Evolutionary conservation across 1,284 basidiomycete genomes (phyloP).

Genomic region (Amylostereum areolatum): DNA sequence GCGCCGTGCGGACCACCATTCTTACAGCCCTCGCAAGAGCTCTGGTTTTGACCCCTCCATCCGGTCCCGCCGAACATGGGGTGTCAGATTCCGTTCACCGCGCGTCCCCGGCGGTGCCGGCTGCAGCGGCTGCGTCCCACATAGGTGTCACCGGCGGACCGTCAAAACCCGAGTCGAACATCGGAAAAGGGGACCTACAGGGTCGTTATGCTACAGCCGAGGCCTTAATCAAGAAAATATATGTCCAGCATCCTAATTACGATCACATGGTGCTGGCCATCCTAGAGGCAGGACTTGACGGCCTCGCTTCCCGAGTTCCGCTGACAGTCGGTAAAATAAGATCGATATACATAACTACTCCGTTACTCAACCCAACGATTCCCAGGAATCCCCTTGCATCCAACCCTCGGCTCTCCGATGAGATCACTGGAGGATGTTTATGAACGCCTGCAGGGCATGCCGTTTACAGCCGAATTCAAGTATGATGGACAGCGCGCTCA

Average conservation of each 20-base stretch:
- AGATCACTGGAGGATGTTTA: conserved; percentile 84
- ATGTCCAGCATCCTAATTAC: conserved; percentile 87
- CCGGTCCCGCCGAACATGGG: conserved; percentile 15
- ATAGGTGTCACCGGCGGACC: conserved; percentile 27
- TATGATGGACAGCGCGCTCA: conserved; percentile 88
- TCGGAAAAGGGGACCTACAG: conserved; percentile 36
- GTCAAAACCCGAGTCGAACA: neutral
- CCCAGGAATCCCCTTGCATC: conserved; percentile 63
- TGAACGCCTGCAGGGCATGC: conserved; percentile 55
- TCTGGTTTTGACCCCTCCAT: conserved; percentile 57
- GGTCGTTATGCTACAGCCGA: conserved; percentile 51
- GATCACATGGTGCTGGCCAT: conserved; percentile 70
- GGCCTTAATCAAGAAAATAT: conserved; percentile 66
- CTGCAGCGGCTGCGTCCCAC: conserved; percentile 38
- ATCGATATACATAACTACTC: too few species aligned
- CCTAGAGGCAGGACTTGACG: conserved; percentile 54
- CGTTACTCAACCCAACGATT: neutral
- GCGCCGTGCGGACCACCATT: conserved; percentile 83
- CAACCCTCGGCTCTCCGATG: conserved; percentile 77
- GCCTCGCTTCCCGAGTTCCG: conserved; percentile 59
- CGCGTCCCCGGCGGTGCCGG: conserved; percentile 28
- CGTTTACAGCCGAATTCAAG: conserved; percentile 80
- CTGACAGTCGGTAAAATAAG: conserved; percentile 60
- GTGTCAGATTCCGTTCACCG: conserved; percentile 28
- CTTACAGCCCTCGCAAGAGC: conserved; percentile 81